phyloP scores from a whole-genome alignment of 306 rosid genomes.

The Sicyos baderoa region DNA sequence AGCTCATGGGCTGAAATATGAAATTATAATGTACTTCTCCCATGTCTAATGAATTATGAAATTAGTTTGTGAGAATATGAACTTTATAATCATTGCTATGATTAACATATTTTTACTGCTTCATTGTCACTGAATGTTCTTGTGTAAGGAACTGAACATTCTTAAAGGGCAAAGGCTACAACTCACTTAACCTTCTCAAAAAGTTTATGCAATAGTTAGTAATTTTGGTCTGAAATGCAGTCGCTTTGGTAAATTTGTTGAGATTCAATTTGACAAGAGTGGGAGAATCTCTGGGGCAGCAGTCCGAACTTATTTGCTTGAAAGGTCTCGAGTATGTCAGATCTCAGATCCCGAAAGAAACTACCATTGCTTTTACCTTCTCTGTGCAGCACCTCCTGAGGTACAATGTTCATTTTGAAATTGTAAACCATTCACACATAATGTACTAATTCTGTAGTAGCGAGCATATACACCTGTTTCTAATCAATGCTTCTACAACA shows the following conservation, averaged over 20 bases:
- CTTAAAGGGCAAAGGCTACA: background rate
- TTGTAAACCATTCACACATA: conserved; percentile 16
- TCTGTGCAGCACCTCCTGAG: conserved; percentile 94
- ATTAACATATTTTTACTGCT: conserved; percentile 8
- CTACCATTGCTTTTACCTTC: conserved; percentile 98
- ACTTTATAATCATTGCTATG: conserved; percentile 10
- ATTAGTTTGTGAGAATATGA: background rate
- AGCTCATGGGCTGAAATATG: background rate
- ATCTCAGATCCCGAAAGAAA: conserved; percentile 96
- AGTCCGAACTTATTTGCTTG: conserved; percentile 84
- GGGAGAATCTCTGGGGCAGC: conserved; percentile 99
- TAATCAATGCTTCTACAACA: conserved; percentile 15
- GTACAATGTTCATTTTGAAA: conserved; percentile 34
- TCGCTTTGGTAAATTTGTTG: conserved; percentile 99
- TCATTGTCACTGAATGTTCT: background rate
- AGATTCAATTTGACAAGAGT: conserved; percentile 96
- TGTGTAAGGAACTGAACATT: background rate
- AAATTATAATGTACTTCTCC: background rate
- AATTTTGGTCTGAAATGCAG: conserved; percentile 45
- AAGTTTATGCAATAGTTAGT: background rate
- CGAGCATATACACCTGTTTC: background rate
- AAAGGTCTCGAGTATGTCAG: conserved; percentile 99
- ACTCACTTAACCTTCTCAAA: background rate
- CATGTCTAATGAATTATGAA: background rate
- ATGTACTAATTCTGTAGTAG: background rate